A percentile compares a stretch with the other conserved stretches of the same genome.
Conservation (phyloP, 805 yeast genomes). For the Cephaloascus albidus region DNA sequence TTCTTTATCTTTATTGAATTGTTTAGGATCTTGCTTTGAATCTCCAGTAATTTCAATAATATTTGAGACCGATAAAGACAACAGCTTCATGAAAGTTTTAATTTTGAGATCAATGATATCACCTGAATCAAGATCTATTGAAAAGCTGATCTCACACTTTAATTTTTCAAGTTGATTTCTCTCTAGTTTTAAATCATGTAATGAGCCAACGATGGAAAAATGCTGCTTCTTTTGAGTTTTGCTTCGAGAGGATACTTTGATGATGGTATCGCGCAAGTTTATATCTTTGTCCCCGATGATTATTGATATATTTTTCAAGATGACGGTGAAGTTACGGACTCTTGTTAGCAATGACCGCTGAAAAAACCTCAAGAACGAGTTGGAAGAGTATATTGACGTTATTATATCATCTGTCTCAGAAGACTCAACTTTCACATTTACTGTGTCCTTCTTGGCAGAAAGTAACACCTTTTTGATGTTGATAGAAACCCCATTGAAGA, state of each 20-base stretch:
- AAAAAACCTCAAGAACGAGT: neutral
- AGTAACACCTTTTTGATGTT: too few relatives aligned
- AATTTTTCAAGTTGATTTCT: neutral
- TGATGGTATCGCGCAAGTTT: neutral
- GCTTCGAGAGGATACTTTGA: neutral
- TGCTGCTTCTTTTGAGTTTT: neutral
- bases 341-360: neutral
- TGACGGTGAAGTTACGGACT: neutral
- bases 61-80: neutral
- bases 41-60: neutral
- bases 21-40: too few relatives aligned
- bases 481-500: neutral
- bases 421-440: neutral
- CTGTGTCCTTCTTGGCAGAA: neutral
- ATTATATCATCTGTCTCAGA: neutral
- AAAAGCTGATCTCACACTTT: neutral
- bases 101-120: neutral
- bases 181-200: neutral
- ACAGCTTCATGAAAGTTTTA: too few relatives aligned
- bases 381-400: neutral
- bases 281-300: neutral
- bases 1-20: too few relatives aligned
- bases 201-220: neutral
- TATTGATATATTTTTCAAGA: neutral
- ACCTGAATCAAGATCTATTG: neutral